Evolutionary conservation across 495 filamentous ascomycete genomes (phyloP), one percentile per base, ranked within the genome.

Genomic region (Neurospora discreta): DNA sequence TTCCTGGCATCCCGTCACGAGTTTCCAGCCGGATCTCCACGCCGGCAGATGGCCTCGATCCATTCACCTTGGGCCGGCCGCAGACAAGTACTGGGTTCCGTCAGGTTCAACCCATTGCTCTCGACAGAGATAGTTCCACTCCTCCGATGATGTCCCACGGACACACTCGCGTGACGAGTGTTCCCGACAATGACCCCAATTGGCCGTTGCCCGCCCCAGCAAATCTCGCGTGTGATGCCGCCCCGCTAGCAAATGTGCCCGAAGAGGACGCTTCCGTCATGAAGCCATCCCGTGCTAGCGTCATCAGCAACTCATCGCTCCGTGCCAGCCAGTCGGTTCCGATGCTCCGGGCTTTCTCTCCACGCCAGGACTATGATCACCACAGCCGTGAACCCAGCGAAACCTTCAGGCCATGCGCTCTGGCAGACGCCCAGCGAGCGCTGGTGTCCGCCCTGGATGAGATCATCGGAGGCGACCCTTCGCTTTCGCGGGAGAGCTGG

Each of bases 161-260:
- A 36, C 72, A 76, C 71, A 73, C 74, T 52, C 82, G 69, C 80
- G 85, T 74, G 82, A 82, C 16, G 74, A 73, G 84, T 69, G 82
- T 87, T 0, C 79, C 83, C 0, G 85, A 87, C 30, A 65, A 65
- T 6, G 85, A 89, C 58, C 77, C 83, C 36, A 79, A 84, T 67
- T 84, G 83, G 76, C 78, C 83, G 38, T 76, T 88, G 69, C 78
- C 85, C 33, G 78, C 81, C 71, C 82, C 85, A 40, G 76, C 86
- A 75, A 72, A 76, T 76, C n/a, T 77, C 71, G 65, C 75, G 13
- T 81, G 80, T 46, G 82, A 82, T 40, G 80, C 82, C 23, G 52
- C 5, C 30, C 81, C 87, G 33, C 77, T 93, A 39, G 84, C 89
- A 43, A 85, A 93, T 72, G 91, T 95, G 13, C 89, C 90, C 3